A percentile compares a stretch with the other conserved stretches of the same genome.
Evolutionary conservation across 192 early-diverging fungal genomes (phyloP).

Genomic region (Entrophospora sp.): DNA sequence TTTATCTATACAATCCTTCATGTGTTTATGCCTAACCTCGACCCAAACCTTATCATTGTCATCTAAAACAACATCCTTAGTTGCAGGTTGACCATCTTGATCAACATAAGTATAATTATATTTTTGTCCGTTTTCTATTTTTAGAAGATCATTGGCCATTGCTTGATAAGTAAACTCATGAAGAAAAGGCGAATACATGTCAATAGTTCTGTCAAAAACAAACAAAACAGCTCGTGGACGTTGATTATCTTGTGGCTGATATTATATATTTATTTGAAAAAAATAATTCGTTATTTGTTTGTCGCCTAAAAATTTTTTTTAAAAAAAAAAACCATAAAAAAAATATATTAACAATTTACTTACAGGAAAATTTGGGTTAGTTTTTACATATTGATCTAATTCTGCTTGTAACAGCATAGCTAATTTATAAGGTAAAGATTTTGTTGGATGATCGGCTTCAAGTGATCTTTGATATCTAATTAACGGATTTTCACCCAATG

Average conservation of each 20-base stretch:
- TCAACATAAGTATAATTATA: slow-evolving; percentile 49
- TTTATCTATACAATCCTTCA: slow-evolving; percentile 66
- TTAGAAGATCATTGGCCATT: slow-evolving; percentile 89
- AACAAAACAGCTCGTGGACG: slow-evolving; percentile 70
- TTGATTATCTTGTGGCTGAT: slow-evolving; percentile 36
- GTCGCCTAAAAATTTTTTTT: not conserved
- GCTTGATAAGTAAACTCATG: slow-evolving; percentile 99
- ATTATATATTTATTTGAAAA: not conserved
- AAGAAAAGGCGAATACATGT: slow-evolving; percentile 80
- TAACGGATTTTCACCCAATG: slow-evolving; percentile 84
- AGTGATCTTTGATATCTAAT: slow-evolving; percentile 85
- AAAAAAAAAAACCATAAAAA: not conserved
- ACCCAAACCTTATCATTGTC: slow-evolving; percentile 75
- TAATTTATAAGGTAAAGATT: slow-evolving; percentile 62
- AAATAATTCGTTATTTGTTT: not conserved
- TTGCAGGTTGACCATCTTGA: slow-evolving; percentile 32
- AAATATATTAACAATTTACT: slow-evolving; percentile 14
- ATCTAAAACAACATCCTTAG: slow-evolving; percentile 51
- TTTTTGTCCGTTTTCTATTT: slow-evolving; percentile 54
- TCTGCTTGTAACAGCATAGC: slow-evolving; percentile 76
- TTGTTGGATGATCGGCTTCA: slow-evolving; percentile 57
- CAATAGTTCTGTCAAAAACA: slow-evolving; percentile 85
- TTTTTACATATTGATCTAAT: slow-evolving; percentile 68
- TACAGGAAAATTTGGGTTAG: slow-evolving; percentile 57
- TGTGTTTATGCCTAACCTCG: slow-evolving; percentile 70